Conservation (phyloP, 2,329 filamentous ascomycete species). For the Madurella fahalii region DNA sequence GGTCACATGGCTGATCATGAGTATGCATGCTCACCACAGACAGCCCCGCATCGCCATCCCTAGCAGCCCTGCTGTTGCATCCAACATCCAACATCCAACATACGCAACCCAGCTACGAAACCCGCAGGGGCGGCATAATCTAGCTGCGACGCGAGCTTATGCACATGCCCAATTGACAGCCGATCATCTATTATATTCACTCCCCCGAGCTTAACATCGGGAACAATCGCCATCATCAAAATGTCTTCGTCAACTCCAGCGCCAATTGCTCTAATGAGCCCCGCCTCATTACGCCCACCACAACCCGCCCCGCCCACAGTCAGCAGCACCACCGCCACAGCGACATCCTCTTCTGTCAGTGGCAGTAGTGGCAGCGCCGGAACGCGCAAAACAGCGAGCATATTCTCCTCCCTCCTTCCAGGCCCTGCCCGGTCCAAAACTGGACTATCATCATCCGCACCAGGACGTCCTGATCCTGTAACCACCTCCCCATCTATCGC, state of each 20-base stretch:
- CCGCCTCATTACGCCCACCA: slow-evolving; percentile 1
- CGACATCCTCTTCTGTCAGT: background rate
- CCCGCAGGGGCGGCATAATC: background rate
- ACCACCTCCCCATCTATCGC: slow-evolving; percentile 2
- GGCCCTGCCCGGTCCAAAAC: background rate
- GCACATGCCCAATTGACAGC: background rate
- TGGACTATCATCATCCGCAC: background rate
- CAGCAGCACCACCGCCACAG: slow-evolving; percentile 15
- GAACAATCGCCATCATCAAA: background rate
- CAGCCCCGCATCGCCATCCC: slow-evolving; percentile 1
- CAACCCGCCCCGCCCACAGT: slow-evolving; percentile 16
- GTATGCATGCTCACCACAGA: background rate
- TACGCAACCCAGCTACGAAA: background rate
- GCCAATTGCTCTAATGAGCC: slow-evolving; percentile 1
- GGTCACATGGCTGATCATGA: background rate
- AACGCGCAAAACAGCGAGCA: background rate
- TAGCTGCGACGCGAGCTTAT: background rate
- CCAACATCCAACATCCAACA: background rate
- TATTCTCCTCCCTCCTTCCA: slow-evolving; percentile 10
- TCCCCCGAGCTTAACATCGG: background rate
- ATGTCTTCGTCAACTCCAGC: slow-evolving; percentile 1
- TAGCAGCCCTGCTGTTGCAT: background rate
- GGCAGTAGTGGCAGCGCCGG: background rate
- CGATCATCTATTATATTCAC: slow-evolving; percentile 2
- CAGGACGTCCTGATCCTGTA: background rate